A percentile compares a stretch with the other conserved stretches of the same genome.
Evolutionary conservation across 805 yeast species (phyloP).

Genomic region (Metschnikowia vanudenii): DNA sequence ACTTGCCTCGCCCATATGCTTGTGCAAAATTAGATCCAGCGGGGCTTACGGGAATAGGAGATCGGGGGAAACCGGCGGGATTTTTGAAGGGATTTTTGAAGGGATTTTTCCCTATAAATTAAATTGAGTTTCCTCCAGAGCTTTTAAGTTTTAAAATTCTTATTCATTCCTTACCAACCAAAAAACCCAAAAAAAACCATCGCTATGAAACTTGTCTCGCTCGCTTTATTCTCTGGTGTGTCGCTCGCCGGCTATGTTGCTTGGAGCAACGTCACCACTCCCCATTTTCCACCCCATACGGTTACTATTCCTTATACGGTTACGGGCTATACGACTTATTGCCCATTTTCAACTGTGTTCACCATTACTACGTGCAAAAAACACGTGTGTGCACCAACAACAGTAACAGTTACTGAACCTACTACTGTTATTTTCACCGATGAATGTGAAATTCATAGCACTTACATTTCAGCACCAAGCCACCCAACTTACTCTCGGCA

Average conservation of each 20-base stretch:
- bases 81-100: no score
- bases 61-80: no score
- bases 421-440: conserved; percentile 35
- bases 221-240: conserved; percentile 7
- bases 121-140: not conserved
- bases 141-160: no score
- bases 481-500: not conserved
- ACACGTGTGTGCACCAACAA: conserved; percentile 28
- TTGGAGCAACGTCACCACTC: conserved; percentile 6
- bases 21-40: not conserved
- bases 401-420: conserved; percentile 31
- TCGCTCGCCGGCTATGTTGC: conserved; percentile 4
- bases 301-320: not conserved
- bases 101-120: not conserved
- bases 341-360: conserved; percentile 36
- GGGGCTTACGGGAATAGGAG: no score
- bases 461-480: not conserved
- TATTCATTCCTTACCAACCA: not conserved
- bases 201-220: conserved; percentile 6
- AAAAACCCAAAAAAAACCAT: not conserved
- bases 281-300: not conserved
- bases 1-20: not conserved
- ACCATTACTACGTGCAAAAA: conserved; percentile 35
- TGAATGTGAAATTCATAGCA: conserved; percentile 29
- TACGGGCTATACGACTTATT: conserved; percentile 40